These are phyloP conservation scores for Euphorbia tirucalli DNA, from an alignment of 345 rosid species.

Conservation along the genomic window DNA sequence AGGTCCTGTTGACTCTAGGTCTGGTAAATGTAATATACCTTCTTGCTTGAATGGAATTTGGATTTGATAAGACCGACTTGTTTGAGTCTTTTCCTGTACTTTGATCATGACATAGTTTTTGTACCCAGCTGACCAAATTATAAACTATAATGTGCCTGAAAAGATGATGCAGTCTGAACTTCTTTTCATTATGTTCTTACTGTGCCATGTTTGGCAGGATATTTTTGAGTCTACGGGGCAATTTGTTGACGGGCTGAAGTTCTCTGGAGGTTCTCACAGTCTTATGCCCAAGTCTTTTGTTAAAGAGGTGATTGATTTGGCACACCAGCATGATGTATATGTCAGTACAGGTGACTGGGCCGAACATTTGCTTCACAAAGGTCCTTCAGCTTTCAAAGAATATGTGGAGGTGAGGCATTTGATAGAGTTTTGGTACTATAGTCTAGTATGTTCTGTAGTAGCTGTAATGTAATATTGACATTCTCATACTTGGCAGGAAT, in stretches of 20 bases:
- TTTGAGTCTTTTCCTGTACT: too few species aligned
- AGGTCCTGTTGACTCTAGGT: neutral
- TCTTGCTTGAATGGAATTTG: neutral
- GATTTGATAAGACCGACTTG: neutral
- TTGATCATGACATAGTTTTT: too few species aligned
- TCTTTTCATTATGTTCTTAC: neutral
- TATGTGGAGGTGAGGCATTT: constrained; percentile 60
- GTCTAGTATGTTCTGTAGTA: neutral
- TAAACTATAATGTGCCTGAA: neutral
- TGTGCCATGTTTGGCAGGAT: constrained; percentile 46
- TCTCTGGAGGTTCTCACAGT: constrained; percentile 82
- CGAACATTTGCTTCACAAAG: constrained; percentile 64
- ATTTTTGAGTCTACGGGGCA: constrained; percentile 81
- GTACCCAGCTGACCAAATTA: neutral
- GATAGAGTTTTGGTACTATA: neutral
- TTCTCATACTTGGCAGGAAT: constrained; percentile 46
- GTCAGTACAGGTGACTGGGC: constrained; percentile 96
- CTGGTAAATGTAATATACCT: neutral
- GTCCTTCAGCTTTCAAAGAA: constrained; percentile 74
- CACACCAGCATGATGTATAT: constrained; percentile 76
- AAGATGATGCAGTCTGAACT: neutral
- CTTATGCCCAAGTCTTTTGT: constrained; percentile 71
- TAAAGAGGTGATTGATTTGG: constrained; percentile 60
- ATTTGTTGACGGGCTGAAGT: constrained; percentile 85
- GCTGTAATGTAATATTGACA: constrained; percentile 1